Evolutionary conservation across 129 eudicot genomes (phyloP).

Genomic region (Ambrosia trifida): DNA sequence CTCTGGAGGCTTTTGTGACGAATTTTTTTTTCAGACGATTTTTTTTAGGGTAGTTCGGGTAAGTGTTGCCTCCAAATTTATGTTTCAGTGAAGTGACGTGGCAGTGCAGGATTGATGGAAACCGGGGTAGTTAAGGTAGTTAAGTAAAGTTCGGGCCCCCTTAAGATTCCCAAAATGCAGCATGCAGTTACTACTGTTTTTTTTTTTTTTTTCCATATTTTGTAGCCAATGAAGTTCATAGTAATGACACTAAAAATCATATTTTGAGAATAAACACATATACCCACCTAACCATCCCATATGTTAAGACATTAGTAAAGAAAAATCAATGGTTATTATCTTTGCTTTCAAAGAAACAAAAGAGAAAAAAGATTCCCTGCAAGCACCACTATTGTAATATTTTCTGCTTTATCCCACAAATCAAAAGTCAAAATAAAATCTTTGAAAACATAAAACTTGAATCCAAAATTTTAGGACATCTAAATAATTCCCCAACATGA

Average conservation of each 20-base stretch:
- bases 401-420: background rate
- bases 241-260: background rate
- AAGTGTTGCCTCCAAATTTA: too few species aligned
- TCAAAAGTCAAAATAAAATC: slow-evolving; percentile 15
- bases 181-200: background rate
- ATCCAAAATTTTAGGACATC: background rate
- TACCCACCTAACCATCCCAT: background rate
- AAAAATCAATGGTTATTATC: slow-evolving; percentile 2
- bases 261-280: background rate
- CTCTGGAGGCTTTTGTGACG: too few species aligned
- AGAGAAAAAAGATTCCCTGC: slow-evolving; percentile 7
- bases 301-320: slow-evolving; percentile 5
- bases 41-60: too few species aligned
- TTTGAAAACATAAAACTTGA: background rate
- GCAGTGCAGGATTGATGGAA: too few species aligned
- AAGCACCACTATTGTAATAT: slow-evolving; percentile 11
- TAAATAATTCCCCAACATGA: slow-evolving; percentile 12
- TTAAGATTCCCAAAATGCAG: slow-evolving; percentile 6
- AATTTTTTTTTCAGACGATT: too few species aligned
- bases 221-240: background rate
- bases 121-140: too few species aligned
- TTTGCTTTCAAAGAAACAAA: background rate
- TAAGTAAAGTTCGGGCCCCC: too few species aligned
- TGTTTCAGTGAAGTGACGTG: too few species aligned
- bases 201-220: too few species aligned